Conservation (phyloP, 2,329 filamentous ascomycete genomes). For the Niveomyces coronatus region DNA sequence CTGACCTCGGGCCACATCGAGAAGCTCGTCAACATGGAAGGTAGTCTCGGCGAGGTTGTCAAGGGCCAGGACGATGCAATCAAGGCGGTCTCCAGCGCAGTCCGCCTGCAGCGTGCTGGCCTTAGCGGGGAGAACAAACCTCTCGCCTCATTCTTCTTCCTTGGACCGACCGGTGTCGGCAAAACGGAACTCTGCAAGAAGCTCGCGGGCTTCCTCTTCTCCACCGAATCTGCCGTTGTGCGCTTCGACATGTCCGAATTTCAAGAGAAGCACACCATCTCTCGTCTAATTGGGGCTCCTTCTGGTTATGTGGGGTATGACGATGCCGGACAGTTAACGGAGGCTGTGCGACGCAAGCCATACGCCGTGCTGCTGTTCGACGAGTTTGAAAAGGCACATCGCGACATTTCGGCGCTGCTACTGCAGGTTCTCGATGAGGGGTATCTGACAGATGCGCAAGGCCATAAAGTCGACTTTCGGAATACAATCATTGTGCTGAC, state of each 20-base stretch:
- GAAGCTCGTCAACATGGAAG: constrained; percentile 93
- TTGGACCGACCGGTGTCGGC: constrained; percentile 90
- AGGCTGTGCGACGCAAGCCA: constrained; percentile 87
- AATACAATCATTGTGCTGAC: constrained; percentile 96
- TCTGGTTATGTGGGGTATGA: constrained; percentile 96
- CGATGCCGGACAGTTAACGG: constrained; percentile 89
- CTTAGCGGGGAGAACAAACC: constrained; percentile 86
- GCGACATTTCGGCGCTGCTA: constrained; percentile 83
- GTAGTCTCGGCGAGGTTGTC: constrained; percentile 70
- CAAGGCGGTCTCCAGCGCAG: constrained; percentile 81
- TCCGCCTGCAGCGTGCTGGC: constrained; percentile 86
- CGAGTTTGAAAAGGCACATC: constrained; percentile 95
- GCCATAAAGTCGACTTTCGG: constrained; percentile 91
- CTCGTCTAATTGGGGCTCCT: constrained; percentile 80
- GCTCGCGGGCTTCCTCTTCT: constrained; percentile 86
- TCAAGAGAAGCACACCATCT: constrained; percentile 94
- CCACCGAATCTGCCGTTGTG: constrained; percentile 79
- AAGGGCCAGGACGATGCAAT: constrained; percentile 92
- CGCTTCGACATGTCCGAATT: constrained; percentile 98
- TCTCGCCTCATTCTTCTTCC: constrained; percentile 92
- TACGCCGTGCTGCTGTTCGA: constrained; percentile 94
- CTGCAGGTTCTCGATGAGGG: constrained; percentile 94
- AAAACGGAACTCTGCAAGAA: constrained; percentile 98
- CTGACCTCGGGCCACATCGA: constrained; percentile 89
- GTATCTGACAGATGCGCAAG: constrained; percentile 89